Evolutionary conservation across 148 eudicot species (phyloP), one percentile per base, ranked within the genome.

Genomic region (Cornus controversa): DNA sequence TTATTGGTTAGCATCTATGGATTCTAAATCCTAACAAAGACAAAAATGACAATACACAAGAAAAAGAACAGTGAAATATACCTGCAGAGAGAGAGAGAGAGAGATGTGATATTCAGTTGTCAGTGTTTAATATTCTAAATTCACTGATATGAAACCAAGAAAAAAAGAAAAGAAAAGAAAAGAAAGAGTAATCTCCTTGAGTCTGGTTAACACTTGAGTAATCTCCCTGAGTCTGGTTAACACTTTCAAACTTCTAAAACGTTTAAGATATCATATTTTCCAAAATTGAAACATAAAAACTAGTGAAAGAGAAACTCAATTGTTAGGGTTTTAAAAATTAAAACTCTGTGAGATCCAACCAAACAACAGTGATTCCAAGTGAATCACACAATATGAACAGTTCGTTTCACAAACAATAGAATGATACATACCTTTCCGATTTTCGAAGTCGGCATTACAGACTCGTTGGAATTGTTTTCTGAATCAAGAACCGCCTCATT

Each of bases 381-480:
- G 20, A 50, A 40, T 13, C 57, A 50, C 57, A 50, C 57, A 50
- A 0, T 11, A n/a, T n/a, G n/a, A n/a, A n/a, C n/a, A n/a, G n/a
- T n/a, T n/a, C n/a, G n/a, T n/a, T n/a, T n/a, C n/a, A n/a, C n/a
- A n/a, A 13, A 50, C 18, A 50, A 31, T 31, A 31, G 34, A 13
- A 50, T n/a, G n/a, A n/a, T 7, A 50, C 57, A 50, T 50, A 91
- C 94, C 93, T 89, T 91, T 64, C 78, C 63, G 70, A 68, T 23
- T 76, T 87, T 90, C 23, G 89, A 67, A 82, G 79, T 53, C 18
- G 91, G 66, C 26, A 74, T 73, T 13, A 66, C 70, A 53, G 91
- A 78, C 6, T 79, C 83, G n/a, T 62, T 80, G 0, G 79, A 47
- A 71, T 50, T 71, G 63, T 16, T 75, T 0, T 20, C 64, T 11